These are phyloP conservation scores for Urtica urens DNA, from an alignment of 306 rosid species.

Conservation along the genomic window DNA sequence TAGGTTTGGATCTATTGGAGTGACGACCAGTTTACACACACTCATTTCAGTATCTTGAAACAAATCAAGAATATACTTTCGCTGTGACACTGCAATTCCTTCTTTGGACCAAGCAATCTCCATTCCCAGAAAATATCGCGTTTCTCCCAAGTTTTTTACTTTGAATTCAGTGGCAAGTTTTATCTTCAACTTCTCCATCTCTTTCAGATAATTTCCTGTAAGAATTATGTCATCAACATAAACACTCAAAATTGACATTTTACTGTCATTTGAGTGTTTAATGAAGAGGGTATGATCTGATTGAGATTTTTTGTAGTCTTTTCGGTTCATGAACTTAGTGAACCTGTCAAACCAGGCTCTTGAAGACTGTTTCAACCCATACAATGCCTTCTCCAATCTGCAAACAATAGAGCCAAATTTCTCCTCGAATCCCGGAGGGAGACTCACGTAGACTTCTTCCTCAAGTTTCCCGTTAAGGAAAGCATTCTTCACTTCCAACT, in stretches of 20 bases:
- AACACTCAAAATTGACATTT: neutral
- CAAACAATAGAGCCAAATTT: too few relatives aligned
- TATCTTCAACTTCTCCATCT: neutral
- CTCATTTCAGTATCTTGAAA: too few relatives aligned
- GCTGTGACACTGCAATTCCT: too few relatives aligned
- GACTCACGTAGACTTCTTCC: neutral
- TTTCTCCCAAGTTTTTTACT: neutral
- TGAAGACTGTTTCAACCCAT: neutral
- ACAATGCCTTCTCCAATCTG: neutral
- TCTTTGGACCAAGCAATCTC: neutral
- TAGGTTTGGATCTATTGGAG: too few relatives aligned
- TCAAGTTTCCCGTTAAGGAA: neutral
- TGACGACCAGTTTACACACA: too few relatives aligned
- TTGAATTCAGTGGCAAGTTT: neutral
- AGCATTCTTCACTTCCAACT: neutral
- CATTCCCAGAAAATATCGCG: neutral
- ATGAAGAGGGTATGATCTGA: neutral
- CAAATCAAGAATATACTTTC: too few relatives aligned
- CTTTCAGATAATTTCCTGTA: neutral
- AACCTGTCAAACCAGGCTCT: neutral
- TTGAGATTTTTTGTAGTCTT: neutral
- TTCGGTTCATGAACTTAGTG: neutral
- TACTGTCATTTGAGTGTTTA: neutral
- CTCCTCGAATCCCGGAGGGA: neutral
- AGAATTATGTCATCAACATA: neutral